These are phyloP conservation scores for Mycena sanguinolenta DNA, from an alignment of 768 basidiomycete species.

Conservation along the genomic window DNA sequence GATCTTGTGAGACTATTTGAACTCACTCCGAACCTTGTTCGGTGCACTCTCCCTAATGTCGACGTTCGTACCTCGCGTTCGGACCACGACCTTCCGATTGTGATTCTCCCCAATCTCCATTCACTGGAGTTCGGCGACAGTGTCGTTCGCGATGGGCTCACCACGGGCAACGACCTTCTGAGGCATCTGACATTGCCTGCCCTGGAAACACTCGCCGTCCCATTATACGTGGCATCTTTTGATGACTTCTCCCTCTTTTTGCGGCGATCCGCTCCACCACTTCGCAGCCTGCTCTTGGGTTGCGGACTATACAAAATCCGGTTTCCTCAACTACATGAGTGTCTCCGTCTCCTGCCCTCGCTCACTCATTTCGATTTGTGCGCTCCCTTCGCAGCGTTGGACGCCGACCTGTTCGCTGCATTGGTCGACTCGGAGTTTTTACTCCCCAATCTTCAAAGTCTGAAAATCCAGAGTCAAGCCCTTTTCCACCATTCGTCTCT, in stretches of 20 bases:
- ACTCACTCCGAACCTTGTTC: not conserved
- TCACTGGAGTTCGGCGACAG: no score
- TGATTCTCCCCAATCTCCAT: no score
- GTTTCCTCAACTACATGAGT: not conserved
- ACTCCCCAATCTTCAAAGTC: not conserved
- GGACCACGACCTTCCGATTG: no score
- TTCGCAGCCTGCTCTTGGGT: not conserved
- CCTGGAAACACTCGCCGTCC: not conserved
- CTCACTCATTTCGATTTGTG: not conserved
- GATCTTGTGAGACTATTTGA: no score
- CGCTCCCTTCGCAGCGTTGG: not conserved
- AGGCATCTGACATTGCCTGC: no score
- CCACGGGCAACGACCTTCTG: no score
- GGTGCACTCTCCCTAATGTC: not conserved
- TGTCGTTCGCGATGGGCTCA: no score
- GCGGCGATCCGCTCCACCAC: not conserved
- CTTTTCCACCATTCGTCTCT: no score
- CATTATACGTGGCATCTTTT: not conserved
- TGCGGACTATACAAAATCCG: no score
- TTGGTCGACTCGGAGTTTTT: no score
- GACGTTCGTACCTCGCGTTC: not conserved
- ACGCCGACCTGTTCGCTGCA: not conserved
- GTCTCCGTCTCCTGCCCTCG: not conserved
- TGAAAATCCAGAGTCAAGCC: not conserved
- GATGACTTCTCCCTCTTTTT: no score